Evolutionary conservation across 306 rosid species (phyloP).

Genomic region (Alnus glutinosa): DNA sequence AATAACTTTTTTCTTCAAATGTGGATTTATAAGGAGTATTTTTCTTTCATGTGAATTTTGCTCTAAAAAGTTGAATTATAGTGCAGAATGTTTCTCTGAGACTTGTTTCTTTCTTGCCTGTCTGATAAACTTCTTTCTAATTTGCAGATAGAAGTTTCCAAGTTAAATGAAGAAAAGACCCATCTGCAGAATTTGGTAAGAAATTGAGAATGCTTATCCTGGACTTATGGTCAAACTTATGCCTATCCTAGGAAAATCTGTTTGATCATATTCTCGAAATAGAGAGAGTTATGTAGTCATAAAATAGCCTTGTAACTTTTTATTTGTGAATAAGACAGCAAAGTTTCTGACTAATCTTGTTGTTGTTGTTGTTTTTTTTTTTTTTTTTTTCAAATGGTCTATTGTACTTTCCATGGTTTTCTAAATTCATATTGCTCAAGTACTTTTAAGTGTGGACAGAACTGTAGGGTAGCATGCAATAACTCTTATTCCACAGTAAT

Average conservation of each 20-base stretch:
- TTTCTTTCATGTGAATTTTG: not conserved
- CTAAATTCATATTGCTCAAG: not conserved
- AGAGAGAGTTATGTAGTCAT: not conserved
- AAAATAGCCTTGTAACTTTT: not conserved
- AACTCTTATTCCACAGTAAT: not conserved
- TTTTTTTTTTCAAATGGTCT: not conserved
- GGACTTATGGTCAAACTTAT: conserved; percentile 17
- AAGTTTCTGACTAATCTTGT: too few relatives aligned
- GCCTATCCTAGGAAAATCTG: not conserved
- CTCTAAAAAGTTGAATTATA: not conserved
- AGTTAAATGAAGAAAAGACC: conserved; percentile 47
- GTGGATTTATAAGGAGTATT: not conserved
- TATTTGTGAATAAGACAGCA: not conserved
- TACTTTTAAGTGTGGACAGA: not conserved
- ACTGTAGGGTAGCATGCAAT: not conserved
- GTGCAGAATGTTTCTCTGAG: conserved; percentile 11
- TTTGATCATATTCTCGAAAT: conserved; percentile 3
- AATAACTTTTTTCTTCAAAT: not conserved
- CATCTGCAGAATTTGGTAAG: conserved; percentile 69
- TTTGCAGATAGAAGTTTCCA: conserved; percentile 68
- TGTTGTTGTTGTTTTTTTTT: not conserved
- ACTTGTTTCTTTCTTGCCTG: conserved; percentile 6
- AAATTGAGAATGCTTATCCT: conserved; percentile 10
- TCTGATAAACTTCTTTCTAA: conserved; percentile 27
- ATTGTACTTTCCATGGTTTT: not conserved